A percentile compares a stretch with the other conserved stretches of the same genome.
These are phyloP conservation scores for Ogataea dorogensis DNA, from an alignment of 805 yeast genomes.

Conservation along the genomic window DNA sequence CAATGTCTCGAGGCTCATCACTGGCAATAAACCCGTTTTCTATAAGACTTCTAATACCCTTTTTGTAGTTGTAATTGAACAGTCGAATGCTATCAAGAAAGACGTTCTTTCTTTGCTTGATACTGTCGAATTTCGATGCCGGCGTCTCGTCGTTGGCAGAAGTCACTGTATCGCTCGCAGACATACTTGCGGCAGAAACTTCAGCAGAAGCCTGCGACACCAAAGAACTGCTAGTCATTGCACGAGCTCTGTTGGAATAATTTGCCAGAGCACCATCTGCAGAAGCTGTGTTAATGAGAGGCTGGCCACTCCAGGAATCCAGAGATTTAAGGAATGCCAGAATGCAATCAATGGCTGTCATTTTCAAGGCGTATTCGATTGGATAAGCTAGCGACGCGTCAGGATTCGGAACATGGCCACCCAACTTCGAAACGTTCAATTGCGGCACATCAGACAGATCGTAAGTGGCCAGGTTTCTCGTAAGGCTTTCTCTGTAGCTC, in stretches of 20 bases:
- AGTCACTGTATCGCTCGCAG: conserved; percentile 16
- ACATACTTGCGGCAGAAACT: conserved; percentile 20
- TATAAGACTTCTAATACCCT: conserved; percentile 65
- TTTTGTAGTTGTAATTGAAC: conserved; percentile 83
- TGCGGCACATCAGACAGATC: conserved; percentile 73
- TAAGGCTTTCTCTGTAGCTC: conserved; percentile 48
- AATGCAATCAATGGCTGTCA: conserved; percentile 74
- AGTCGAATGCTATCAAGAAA: conserved; percentile 72
- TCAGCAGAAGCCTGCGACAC: conserved; percentile 29
- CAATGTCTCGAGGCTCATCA: conserved; percentile 66
- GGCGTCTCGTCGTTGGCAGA: conserved; percentile 16
- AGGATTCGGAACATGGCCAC: conserved; percentile 52
- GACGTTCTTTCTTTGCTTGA: conserved; percentile 80
- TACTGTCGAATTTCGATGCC: conserved; percentile 74
- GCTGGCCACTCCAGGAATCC: conserved; percentile 80
- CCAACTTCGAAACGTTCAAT: conserved; percentile 65
- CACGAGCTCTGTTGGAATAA: conserved; percentile 15
- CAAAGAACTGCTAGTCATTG: conserved; percentile 21
- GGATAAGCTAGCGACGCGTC: conserved; percentile 60
- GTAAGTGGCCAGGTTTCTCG: conserved; percentile 67
- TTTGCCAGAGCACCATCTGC: conserved; percentile 4
- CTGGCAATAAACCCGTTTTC: conserved; percentile 61
- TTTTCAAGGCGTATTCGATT: conserved; percentile 78
- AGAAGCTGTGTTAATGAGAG: conserved; percentile 14
- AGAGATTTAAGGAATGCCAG: conserved; percentile 81